A percentile compares a stretch with the other conserved stretches of the same genome.
phyloP scores from a whole-genome alignment of 2,329 filamentous ascomycete genomes.

The Fusarium lateritium region DNA sequence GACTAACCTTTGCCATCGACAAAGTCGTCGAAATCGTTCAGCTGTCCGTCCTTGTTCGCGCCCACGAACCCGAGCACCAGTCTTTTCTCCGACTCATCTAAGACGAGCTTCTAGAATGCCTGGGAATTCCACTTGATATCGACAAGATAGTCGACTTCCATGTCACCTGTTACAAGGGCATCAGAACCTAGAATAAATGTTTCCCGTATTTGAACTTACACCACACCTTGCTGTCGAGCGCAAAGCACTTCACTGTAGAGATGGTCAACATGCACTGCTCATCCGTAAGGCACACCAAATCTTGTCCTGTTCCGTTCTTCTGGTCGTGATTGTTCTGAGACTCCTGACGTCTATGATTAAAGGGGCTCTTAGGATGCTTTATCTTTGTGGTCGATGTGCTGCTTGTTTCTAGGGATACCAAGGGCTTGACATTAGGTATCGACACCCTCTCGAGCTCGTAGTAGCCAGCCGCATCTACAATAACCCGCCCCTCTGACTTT shows the following conservation, averaged over 20 bases:
- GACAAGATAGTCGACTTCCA: background rate
- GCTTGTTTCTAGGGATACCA: background rate
- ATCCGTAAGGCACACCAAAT: background rate
- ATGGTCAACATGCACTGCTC: conserved; percentile 21
- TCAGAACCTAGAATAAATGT: background rate
- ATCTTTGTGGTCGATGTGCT: background rate
- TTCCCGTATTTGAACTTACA: conserved; percentile 19
- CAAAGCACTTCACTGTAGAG: conserved; percentile 13
- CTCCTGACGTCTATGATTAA: background rate
- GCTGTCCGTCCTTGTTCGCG: background rate
- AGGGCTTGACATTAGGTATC: too few species aligned
- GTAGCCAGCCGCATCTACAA: background rate
- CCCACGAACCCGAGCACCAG: background rate
- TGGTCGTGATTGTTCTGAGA: background rate
- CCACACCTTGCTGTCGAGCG: conserved; percentile 20
- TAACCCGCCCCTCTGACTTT: background rate
- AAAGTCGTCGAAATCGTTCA: background rate
- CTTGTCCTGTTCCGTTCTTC: accelerated
- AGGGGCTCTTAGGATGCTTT: background rate
- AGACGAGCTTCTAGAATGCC: conserved; percentile 1
- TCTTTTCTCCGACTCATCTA: conserved; percentile 14
- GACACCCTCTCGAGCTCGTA: background rate
- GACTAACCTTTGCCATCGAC: conserved; percentile 11
- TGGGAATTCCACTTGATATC: conserved; percentile 13
- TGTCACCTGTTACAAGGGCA: background rate